Conservation (phyloP, 257 asterid genomes). For the Parsonsia alboflavescens region DNA sequence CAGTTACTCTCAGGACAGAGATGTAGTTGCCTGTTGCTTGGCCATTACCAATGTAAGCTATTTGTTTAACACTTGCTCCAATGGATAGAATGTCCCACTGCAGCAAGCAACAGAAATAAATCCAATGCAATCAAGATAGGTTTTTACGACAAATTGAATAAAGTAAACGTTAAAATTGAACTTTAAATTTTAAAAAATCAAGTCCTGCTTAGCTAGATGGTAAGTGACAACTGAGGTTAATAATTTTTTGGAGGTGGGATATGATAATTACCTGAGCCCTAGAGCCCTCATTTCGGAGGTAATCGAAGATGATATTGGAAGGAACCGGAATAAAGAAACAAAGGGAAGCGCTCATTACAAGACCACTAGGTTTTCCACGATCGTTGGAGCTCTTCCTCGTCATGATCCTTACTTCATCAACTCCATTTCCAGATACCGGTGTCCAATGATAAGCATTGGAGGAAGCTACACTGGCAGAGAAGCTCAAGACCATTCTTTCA, state of each 20-base stretch:
- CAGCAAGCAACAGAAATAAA: too few relatives aligned
- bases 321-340: conserved; percentile 21
- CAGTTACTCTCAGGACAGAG: conserved; percentile 5
- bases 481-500: conserved; percentile 24
- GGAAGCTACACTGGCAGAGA: conserved; percentile 12
- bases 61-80: conserved; percentile 12
- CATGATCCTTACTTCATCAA: conserved; percentile 16
- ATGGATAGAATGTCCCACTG: conserved; percentile 23
- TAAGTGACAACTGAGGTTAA: too few relatives aligned
- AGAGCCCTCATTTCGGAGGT: conserved; percentile 12
- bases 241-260: too few relatives aligned
- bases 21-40: conserved; percentile 7
- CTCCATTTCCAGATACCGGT: conserved; percentile 5
- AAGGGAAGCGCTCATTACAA: conserved; percentile 18
- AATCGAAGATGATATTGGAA: conserved; percentile 10
- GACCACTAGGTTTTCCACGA: conserved; percentile 12
- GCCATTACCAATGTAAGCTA: conserved; percentile 7
- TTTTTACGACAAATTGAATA: too few relatives aligned
- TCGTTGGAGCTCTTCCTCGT: conserved; percentile 3
- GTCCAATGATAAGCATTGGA: conserved; percentile 19
- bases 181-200: too few relatives aligned
- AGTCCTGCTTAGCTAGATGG: too few relatives aligned
- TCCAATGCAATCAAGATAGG: too few relatives aligned
- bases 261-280: conserved; percentile 18
- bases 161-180: too few relatives aligned